phyloP scores from a whole-genome alignment of 345 rosid genomes.

The Bruguiera gymnorhiza region DNA sequence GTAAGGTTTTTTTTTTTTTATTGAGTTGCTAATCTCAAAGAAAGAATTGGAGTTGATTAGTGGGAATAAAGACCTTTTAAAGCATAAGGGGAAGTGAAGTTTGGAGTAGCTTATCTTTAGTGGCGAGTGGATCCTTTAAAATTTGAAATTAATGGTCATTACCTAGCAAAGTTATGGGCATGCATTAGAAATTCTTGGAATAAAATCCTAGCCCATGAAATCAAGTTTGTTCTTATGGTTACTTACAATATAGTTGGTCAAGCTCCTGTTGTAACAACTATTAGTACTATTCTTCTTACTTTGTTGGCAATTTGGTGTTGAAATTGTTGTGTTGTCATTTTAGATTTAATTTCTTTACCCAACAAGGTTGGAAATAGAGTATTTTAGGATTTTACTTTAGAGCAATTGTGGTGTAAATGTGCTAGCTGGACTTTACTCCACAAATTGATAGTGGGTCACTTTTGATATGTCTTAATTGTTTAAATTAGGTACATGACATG shows the following conservation, averaged over 20 bases:
- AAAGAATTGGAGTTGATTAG: background rate
- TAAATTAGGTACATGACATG: slow-evolving; percentile 64
- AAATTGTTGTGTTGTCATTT: background rate
- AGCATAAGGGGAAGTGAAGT: slow-evolving; percentile 76
- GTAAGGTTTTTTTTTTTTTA: slow-evolving; percentile 1
- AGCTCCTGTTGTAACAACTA: slow-evolving; percentile 84
- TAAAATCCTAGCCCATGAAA: slow-evolving; percentile 61
- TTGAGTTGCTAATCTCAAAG: background rate
- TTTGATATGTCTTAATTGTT: background rate
- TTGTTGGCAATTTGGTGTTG: background rate
- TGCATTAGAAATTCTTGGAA: slow-evolving; percentile 68
- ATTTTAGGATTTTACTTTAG: slow-evolving; percentile 81
- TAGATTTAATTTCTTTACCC: background rate
- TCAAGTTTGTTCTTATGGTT: slow-evolving; percentile 82
- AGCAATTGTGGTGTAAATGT: slow-evolving; percentile 94
- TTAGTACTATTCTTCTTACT: slow-evolving; percentile 45
- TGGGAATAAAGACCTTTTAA: slow-evolving; percentile 55
- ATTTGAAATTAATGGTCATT: slow-evolving; percentile 75
- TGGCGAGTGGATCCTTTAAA: slow-evolving; percentile 86
- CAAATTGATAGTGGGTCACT: slow-evolving; percentile 43
- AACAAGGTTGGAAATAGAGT: slow-evolving; percentile 72
- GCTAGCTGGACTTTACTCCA: slow-evolving; percentile 60
- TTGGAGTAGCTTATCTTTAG: slow-evolving; percentile 63
- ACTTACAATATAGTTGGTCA: slow-evolving; percentile 95
- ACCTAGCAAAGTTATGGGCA: slow-evolving; percentile 79